These are phyloP conservation scores for Gastrodia elata DNA, from an alignment of 106 monocot genomes.

Conservation along the genomic window DNA sequence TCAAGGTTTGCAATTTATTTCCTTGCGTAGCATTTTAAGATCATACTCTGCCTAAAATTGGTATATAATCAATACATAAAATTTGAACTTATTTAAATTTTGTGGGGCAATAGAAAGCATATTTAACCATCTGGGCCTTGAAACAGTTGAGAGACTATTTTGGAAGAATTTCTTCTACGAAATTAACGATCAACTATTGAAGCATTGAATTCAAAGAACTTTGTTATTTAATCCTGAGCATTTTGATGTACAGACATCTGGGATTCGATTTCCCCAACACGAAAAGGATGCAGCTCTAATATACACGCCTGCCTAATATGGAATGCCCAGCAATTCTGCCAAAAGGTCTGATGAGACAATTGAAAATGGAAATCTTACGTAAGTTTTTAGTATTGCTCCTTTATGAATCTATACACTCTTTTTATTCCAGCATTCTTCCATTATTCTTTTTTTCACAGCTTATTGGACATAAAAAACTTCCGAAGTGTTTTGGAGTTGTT, in stretches of 20 bases:
- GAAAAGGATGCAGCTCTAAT: slow-evolving; percentile 57
- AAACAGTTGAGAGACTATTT: no score
- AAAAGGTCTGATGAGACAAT: slow-evolving; percentile 75
- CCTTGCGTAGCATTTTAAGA: background rate
- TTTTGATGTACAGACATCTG: slow-evolving; percentile 41
- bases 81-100: no score
- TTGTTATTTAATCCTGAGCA: background rate
- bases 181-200: background rate
- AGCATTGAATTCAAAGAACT: background rate
- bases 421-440: no score
- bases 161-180: no score
- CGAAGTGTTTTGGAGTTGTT: no score
- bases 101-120: no score
- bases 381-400: background rate
- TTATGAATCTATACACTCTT: background rate
- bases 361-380: slow-evolving; percentile 75
- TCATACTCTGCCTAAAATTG: no score
- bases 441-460: no score
- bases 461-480: no score
- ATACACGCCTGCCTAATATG: slow-evolving; percentile 61
- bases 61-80: no score
- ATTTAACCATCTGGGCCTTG: no score
- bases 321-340: slow-evolving; percentile 51
- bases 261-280: slow-evolving; percentile 60
- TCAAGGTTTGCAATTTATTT: slow-evolving; percentile 38